Conservation (phyloP, 371 early-diverging fungal species). For the Apophysomyces variabilis region DNA sequence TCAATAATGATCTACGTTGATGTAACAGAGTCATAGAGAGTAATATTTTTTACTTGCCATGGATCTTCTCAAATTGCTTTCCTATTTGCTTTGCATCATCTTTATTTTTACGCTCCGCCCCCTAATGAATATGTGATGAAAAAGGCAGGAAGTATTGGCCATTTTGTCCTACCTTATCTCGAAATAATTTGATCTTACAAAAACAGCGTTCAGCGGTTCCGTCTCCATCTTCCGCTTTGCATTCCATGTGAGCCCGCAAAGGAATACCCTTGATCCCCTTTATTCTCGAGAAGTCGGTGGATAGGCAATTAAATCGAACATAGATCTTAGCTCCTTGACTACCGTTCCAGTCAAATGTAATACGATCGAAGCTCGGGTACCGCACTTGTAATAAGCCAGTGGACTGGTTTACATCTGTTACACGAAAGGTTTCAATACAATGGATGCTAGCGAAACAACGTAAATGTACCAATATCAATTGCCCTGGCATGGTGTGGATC, state of each 20-base stretch:
- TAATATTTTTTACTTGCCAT: slow-evolving; percentile 11
- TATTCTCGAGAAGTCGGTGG: slow-evolving; percentile 76
- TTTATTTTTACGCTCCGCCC: slow-evolving; percentile 55
- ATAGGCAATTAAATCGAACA: slow-evolving; percentile 72
- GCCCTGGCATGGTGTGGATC: slow-evolving; percentile 52
- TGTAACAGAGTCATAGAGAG: too few species aligned
- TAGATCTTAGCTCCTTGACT: slow-evolving; percentile 65
- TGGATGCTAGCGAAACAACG: too few species aligned
- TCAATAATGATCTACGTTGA: slow-evolving; percentile 5
- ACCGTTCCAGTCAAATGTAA: slow-evolving; percentile 71
- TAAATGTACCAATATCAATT: slow-evolving; percentile 44
- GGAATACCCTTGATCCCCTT: slow-evolving; percentile 83
- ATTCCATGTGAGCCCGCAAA: slow-evolving; percentile 67
- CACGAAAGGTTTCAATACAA: not conserved
- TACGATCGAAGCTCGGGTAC: slow-evolving; percentile 65
- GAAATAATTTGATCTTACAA: slow-evolving; percentile 67
- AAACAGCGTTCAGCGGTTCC: slow-evolving; percentile 51
- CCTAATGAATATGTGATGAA: not conserved
- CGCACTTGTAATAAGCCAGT: slow-evolving; percentile 57
- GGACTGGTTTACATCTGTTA: slow-evolving; percentile 34
- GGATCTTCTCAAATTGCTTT: slow-evolving; percentile 16
- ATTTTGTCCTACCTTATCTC: slow-evolving; percentile 63
- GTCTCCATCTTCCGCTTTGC: slow-evolving; percentile 20
- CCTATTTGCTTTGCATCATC: slow-evolving; percentile 20
- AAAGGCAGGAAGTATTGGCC: not conserved